Conservation (phyloP, 2,329 filamentous ascomycete genomes). For the Penicillium sp. region DNA sequence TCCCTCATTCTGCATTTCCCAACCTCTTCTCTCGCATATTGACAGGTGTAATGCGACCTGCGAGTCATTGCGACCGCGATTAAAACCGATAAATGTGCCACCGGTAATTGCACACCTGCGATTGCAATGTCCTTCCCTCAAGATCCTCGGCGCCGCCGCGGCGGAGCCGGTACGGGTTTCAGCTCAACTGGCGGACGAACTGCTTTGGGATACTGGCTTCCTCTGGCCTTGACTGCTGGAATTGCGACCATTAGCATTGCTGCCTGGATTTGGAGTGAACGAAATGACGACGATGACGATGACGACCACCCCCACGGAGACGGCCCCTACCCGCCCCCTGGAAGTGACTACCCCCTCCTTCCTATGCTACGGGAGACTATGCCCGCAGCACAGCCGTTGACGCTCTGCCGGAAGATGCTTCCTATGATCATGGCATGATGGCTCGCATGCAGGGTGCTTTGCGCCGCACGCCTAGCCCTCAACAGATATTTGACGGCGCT, state of each 20-base stretch:
- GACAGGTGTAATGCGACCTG: conserved; percentile 35
- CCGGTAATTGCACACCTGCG: conserved; percentile 22
- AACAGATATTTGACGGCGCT: conserved; percentile 81
- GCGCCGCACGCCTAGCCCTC: conserved; percentile 76
- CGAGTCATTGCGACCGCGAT: conserved; percentile 23
- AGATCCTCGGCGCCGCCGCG: conserved; percentile 39
- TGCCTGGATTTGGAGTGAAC: conserved; percentile 92
- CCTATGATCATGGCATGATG: conserved; percentile 60
- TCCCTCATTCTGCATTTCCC: conserved; percentile 21
- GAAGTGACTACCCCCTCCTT: conserved; percentile 29
- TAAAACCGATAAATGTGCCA: conserved; percentile 27
- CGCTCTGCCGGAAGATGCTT: conserved; percentile 26
- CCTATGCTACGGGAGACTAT: conserved; percentile 29
- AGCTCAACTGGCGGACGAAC: conserved; percentile 42
- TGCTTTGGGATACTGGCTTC: conserved; percentile 72
- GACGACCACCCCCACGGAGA: conserved; percentile 49
- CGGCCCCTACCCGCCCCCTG: conserved; percentile 24
- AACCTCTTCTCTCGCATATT: conserved; percentile 15
- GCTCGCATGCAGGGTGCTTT: conserved; percentile 76
- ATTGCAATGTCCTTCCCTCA: conserved; percentile 42
- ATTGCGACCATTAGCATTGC: conserved; percentile 81
- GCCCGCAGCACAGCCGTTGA: conserved; percentile 38
- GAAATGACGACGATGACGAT: conserved; percentile 68
- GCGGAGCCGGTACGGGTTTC: conserved; percentile 40
- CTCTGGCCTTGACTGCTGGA: conserved; percentile 78